These are phyloP conservation scores for Grigorovia jiainica DNA, from an alignment of 805 yeast species.

Conservation along the genomic window DNA sequence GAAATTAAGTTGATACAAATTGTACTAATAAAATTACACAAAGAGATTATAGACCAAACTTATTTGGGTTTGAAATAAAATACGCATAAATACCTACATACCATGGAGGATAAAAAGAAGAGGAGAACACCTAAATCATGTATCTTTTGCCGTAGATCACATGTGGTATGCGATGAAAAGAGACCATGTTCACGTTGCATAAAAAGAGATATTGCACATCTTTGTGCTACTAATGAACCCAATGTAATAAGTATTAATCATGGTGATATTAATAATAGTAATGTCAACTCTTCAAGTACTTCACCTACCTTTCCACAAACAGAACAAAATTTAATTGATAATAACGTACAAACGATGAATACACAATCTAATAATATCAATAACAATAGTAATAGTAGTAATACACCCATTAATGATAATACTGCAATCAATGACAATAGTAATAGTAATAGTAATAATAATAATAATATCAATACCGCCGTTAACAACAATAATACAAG, in stretches of 20 bases:
- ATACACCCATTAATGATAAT: too few relatives aligned
- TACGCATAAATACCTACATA: too few relatives aligned
- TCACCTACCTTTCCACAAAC: neutral
- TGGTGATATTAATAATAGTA: neutral
- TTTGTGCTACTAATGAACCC: conserved; percentile 59
- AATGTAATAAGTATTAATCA: conserved; percentile 6
- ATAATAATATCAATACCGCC: neutral
- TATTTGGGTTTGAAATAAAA: too few relatives aligned
- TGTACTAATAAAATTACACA: too few relatives aligned
- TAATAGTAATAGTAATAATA: neutral
- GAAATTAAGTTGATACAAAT: too few relatives aligned
- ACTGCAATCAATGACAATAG: neutral
- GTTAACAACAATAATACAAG: neutral
- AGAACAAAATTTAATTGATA: neutral
- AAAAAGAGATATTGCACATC: conserved; percentile 77
- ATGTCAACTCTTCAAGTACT: too few relatives aligned
- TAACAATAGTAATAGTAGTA: neutral
- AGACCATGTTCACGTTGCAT: conserved; percentile 69
- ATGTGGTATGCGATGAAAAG: conserved; percentile 82
- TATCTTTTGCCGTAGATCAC: conserved; percentile 85
- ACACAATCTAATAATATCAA: neutral
- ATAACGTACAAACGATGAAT: neutral
- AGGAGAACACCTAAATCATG: conserved; percentile 47
- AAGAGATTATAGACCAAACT: too few relatives aligned
- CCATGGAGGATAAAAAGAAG: conserved; percentile 1